phyloP scores from a whole-genome alignment of 768 basidiomycete genomes.

The Termitomyces titanicus region DNA sequence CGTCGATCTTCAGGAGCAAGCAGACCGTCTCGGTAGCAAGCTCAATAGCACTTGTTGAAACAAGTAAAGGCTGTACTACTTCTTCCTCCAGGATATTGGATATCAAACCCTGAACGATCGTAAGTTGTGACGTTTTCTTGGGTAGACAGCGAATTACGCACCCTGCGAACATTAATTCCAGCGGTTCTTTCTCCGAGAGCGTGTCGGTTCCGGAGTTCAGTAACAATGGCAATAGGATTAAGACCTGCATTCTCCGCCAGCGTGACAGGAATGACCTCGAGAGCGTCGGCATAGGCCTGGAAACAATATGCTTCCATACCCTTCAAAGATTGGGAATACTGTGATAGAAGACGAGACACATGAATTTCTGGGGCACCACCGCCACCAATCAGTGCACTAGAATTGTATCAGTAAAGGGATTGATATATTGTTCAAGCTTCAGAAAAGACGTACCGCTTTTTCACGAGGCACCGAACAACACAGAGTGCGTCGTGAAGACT shows the following conservation, averaged over 20 bases:
- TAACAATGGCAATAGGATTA: conserved; percentile 97
- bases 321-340: conserved; percentile 88
- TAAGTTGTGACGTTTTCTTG: not conserved
- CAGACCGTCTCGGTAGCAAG: conserved; percentile 98
- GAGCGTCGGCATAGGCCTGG: conserved; percentile 95
- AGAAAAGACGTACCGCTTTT: conserved; percentile 72
- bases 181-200: conserved; percentile 92
- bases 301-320: conserved; percentile 99
- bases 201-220: conserved; percentile 95
- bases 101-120: conserved; percentile 71
- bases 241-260: conserved; percentile 98
- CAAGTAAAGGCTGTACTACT: conserved; percentile 92
- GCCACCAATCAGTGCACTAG: conserved; percentile 86
- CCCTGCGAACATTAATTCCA: conserved; percentile 98
- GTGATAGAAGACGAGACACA: conserved; percentile 85
- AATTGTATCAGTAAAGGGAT: not conserved
- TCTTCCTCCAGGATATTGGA: conserved; percentile 98
- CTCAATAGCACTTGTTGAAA: conserved; percentile 94
- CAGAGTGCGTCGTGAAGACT: conserved; percentile 99
- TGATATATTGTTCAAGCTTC: conserved; percentile 18
- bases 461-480: conserved; percentile 96
- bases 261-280: conserved; percentile 97
- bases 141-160: conserved; percentile 28
- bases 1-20: conserved; percentile 92
- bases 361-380: conserved; percentile 99